These are phyloP conservation scores for Scedosporium apiospermum DNA, from an alignment of 2,329 filamentous ascomycete species.

Conservation along the genomic window DNA sequence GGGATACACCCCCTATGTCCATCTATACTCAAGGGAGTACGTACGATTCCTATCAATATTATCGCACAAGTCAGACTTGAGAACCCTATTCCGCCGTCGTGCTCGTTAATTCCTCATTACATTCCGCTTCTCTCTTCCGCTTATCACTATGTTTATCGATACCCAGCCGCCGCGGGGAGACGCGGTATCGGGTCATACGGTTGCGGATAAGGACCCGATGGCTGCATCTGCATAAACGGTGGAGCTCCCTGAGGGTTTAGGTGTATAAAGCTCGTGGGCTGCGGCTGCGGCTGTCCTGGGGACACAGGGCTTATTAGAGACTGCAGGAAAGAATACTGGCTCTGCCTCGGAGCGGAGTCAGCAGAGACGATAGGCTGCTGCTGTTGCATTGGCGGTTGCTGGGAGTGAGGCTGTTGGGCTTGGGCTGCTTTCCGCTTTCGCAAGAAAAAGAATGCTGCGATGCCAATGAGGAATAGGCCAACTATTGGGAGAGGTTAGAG, in stretches of 20 bases:
- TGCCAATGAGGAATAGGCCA: neutral
- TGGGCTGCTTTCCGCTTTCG: neutral
- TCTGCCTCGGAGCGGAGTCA: neutral
- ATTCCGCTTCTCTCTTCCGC: too few relatives aligned
- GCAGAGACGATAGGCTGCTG: neutral
- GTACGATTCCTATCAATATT: too few relatives aligned
- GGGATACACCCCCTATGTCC: too few relatives aligned
- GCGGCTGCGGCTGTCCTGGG: neutral
- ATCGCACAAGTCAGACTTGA: too few relatives aligned
- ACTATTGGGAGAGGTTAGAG: neutral
- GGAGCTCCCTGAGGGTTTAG: neutral
- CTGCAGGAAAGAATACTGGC: neutral
- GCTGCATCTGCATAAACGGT: neutral
- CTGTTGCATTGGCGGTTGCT: neutral
- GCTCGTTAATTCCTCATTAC: too few relatives aligned
- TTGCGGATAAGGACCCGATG: neutral
- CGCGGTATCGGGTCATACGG: neutral
- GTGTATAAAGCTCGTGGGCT: neutral
- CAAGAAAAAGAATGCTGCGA: conserved; percentile 4
- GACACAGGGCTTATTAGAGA: neutral
- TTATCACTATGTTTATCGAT: too few relatives aligned
- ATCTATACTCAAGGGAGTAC: too few relatives aligned
- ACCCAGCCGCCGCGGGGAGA: too few relatives aligned
- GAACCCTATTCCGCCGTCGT: too few relatives aligned
- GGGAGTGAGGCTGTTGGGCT: neutral